Evolutionary conservation across 1,139 yeast genomes (phyloP).

Genomic region (Yamadazyma spencermartinsiae): DNA sequence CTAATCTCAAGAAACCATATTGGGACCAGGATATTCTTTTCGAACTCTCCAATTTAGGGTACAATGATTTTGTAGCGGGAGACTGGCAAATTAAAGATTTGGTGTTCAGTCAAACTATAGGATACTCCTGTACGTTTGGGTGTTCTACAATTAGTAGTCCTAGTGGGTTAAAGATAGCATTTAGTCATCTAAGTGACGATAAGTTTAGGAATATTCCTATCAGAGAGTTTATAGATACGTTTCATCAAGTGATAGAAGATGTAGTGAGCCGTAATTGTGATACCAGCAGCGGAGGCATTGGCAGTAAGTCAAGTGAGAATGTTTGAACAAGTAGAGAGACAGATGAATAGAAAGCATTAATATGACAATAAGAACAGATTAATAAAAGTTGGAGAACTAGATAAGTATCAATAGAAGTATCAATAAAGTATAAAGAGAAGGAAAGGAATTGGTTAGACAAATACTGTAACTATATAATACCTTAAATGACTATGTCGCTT

Average conservation of each 20-base stretch:
- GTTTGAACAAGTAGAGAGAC: not conserved
- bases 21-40: slow-evolving; percentile 15
- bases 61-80: slow-evolving; percentile 10
- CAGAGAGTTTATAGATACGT: not conserved
- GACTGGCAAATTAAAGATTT: slow-evolving; percentile 22
- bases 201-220: not conserved
- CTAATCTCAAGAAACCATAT: slow-evolving; percentile 8
- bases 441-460: not conserved
- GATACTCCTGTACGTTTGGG: slow-evolving; percentile 21
- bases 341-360: not conserved
- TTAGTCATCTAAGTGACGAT: not conserved
- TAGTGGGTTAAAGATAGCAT: slow-evolving; percentile 23
- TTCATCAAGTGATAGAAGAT: not conserved
- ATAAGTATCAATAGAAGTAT: too few species aligned
- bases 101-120: slow-evolving; percentile 28
- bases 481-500: too few species aligned
- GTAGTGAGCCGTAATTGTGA: not conserved
- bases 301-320: slow-evolving; percentile 1
- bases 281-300: not conserved
- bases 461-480: too few species aligned
- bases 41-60: slow-evolving; percentile 33
- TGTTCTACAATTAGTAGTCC: slow-evolving; percentile 22
- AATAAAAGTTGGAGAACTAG: too few species aligned
- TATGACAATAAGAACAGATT: too few species aligned
- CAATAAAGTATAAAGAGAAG: too few species aligned